Evolutionary conservation across 148 eudicot genomes (phyloP), one percentile per base, ranked within the genome.

Genomic region (Vaccinium darrowii): DNA sequence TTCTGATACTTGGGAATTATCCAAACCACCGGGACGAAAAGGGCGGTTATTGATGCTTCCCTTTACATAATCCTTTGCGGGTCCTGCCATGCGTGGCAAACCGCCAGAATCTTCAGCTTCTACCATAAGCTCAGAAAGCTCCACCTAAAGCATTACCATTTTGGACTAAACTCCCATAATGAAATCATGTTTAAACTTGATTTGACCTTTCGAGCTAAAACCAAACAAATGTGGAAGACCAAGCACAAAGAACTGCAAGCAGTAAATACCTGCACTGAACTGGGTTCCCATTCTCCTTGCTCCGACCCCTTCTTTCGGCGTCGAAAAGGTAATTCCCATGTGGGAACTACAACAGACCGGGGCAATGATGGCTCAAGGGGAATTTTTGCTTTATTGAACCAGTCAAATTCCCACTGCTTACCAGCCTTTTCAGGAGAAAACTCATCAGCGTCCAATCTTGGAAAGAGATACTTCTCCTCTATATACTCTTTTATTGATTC

Each of bases 11-110:
- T 90, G 91, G 65, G 97, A 91, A 88, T 88, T 90, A 84, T 95
- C 94, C 85, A 97, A 87, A 82, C 99, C 99, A 72, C 99, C 99
- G 43, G 99, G 99, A 79, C 92, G 96, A 87, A 97, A 97, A 85
- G 99, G 99, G 60, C 99, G 99, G 86, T 84, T 95, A 84, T 88
- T 92, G 82, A 97, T 86, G 92, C 98, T 94, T 83, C 99, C 99
- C 86, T 91, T 94, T 4, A 97, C 98, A 89, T 94, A 95, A 86
- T 97, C 99, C 88, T 94, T 95, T 78, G 98, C 91, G 77, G 98
- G 93, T 81, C 99, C 99, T 81, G 88, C 88, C 72, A 97, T 93
- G 78, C 98, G 95, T 19, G 99, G 99, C 87, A 97, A 87, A 81
- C 92, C 91, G 82, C 91, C 94, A 85, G 96, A 90, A 85, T 90